A percentile compares a stretch with the other conserved stretches of the same genome.
phyloP scores from a whole-genome alignment of 148 eudicot genomes.

The Beta vulgaris region DNA sequence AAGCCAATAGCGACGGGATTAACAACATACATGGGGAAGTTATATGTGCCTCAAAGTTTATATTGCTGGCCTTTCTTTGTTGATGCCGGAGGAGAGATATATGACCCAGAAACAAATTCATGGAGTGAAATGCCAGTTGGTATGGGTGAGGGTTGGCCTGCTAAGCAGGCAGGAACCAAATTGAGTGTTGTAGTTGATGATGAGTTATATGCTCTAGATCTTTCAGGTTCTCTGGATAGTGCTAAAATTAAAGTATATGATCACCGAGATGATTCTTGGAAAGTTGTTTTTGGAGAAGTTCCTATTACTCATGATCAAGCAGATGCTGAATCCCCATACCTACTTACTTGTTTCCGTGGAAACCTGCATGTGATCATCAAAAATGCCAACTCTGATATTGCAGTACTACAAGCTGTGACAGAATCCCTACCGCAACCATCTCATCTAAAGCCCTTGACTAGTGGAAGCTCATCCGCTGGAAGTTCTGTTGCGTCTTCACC shows the following conservation, averaged over 20 bases:
- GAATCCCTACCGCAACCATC: conserved; percentile 15
- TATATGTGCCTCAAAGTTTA: conserved; percentile 91
- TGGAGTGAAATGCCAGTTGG: conserved; percentile 96
- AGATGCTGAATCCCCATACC: conserved; percentile 70
- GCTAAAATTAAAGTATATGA: conserved; percentile 79
- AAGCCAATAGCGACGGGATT: conserved; percentile 97
- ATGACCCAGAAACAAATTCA: conserved; percentile 72
- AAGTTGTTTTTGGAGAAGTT: conserved; percentile 35
- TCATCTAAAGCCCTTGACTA: conserved; percentile 17
- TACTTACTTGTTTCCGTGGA: conserved; percentile 70
- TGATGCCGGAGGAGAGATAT: conserved; percentile 96
- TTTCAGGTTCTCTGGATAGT: conserved; percentile 67
- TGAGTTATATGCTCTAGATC: conserved; percentile 80
- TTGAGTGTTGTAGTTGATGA: conserved; percentile 72
- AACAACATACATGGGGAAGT: conserved; percentile 76
- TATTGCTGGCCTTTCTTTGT: conserved; percentile 98
- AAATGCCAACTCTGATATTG: conserved; percentile 53
- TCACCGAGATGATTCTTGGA: conserved; percentile 75
- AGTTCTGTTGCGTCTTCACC: conserved; percentile 26
- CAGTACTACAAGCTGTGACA: conserved; percentile 59
- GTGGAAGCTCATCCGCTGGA: conserved; percentile 27
- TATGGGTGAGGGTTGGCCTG: conserved; percentile 99
- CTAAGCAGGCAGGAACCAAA: conserved; percentile 96
- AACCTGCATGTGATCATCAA: conserved; percentile 89
- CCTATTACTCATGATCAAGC: conserved; percentile 31